Evolutionary conservation across 257 asterid genomes (phyloP).

Genomic region (Nicotiana noctiflora): DNA sequence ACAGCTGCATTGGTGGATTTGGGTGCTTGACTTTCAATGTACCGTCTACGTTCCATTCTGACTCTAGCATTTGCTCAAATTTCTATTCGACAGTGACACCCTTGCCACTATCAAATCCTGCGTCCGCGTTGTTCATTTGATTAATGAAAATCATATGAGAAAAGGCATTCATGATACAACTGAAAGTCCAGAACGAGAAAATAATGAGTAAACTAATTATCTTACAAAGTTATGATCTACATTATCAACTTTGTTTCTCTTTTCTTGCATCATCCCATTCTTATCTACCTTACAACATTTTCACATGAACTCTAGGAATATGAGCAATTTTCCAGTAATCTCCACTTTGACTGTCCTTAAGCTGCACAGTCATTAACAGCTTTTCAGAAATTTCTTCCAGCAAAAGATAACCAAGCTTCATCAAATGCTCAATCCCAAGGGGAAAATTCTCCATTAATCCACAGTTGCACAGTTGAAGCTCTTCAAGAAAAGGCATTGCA

Average conservation of each 20-base stretch:
- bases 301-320: neutral
- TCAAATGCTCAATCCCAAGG: neutral
- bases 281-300: neutral
- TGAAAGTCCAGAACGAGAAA: neutral
- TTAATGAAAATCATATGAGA: too few species aligned
- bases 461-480: neutral
- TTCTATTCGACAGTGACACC: too few species aligned
- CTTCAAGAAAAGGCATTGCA: slow-evolving; percentile 22
- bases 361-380: neutral
- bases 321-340: neutral
- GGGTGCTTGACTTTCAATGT: too few species aligned
- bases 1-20: too few species aligned
- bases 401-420: neutral
- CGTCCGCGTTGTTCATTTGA: too few species aligned
- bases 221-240: neutral
- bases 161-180: too few species aligned
- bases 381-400: neutral
- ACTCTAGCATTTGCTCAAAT: too few species aligned
- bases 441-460: neutral
- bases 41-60: too few species aligned
- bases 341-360: neutral
- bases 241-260: neutral
- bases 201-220: neutral
- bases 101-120: too few species aligned
- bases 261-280: neutral